A percentile compares a stretch with the other conserved stretches of the same genome.
Evolutionary conservation across 345 rosid genomes (phyloP).

Genomic region (Leavenworthia alabamica): DNA sequence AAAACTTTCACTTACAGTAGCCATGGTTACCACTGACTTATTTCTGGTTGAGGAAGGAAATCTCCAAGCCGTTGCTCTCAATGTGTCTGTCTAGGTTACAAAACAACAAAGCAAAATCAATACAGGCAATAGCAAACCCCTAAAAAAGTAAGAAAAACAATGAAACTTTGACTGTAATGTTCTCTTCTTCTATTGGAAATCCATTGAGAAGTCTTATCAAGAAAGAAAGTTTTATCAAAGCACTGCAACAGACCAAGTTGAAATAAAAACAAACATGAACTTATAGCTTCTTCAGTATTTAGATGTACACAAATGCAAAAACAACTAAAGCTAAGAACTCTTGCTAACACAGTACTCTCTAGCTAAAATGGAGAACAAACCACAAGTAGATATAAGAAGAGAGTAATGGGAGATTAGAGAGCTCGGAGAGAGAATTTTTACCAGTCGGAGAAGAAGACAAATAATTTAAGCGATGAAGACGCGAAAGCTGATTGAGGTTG

Average conservation of each 20-base stretch:
- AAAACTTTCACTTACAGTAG: conserved; percentile 38
- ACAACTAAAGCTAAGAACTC: not conserved
- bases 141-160: not conserved
- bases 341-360: not conserved
- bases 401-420: not conserved
- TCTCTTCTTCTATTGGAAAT: not conserved
- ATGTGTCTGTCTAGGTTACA: conserved; percentile 66
- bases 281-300: not conserved
- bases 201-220: not conserved
- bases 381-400: not conserved
- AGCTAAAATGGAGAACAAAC: not conserved
- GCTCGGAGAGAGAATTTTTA: conserved; percentile 20
- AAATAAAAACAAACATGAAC: conserved; percentile 2
- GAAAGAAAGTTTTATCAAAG: conserved; percentile 5
- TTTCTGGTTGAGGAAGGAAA: conserved; percentile 29
- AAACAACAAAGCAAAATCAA: conserved; percentile 25
- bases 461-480: conserved; percentile 16
- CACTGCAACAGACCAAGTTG: not conserved
- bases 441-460: conserved; percentile 36
- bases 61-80: conserved; percentile 46
- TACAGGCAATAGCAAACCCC: conserved; percentile 2
- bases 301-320: not conserved
- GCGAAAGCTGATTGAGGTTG: conserved; percentile 35
- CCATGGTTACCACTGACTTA: conserved; percentile 51
- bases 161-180: not conserved